A percentile compares a stretch with the other conserved stretches of the same genome.
phyloP scores from a whole-genome alignment of 2,329 filamentous ascomycete species.

The Penicillium corylophilum region DNA sequence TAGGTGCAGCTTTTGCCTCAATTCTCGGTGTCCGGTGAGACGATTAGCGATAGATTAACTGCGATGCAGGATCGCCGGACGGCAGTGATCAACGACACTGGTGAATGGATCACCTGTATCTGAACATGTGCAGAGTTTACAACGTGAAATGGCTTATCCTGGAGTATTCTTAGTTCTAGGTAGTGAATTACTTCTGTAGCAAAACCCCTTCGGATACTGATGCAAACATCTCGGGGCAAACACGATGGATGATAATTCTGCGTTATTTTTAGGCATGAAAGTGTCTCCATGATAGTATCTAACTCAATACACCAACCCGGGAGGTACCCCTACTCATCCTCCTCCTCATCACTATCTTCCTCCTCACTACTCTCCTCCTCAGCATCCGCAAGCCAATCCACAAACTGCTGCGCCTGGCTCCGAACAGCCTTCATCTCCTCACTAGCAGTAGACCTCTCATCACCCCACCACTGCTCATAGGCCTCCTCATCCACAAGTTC shows the following conservation, averaged over 20 bases:
- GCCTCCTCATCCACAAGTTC: conserved; percentile 89
- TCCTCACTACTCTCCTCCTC: conserved; percentile 69
- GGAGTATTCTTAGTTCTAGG: no score
- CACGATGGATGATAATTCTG: background rate
- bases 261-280: background rate
- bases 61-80: no score
- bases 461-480: conserved; percentile 83
- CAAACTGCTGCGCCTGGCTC: conserved; percentile 71
- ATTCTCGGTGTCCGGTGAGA: no score
- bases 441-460: conserved; percentile 65
- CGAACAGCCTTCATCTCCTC: conserved; percentile 70
- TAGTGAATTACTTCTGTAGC: no score
- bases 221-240: no score
- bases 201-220: no score
- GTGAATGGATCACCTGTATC: no score
- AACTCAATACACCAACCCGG: background rate
- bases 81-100: no score
- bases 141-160: no score
- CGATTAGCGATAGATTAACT: no score
- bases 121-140: no score
- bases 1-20: no score
- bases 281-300: background rate
- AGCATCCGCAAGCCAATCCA: conserved; percentile 80
- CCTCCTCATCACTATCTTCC: conserved; percentile 51
- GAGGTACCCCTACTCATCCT: conserved; percentile 32